Evolutionary conservation across 305 asterid genomes (phyloP), one percentile per base, ranked within the genome.

Genomic region (Coffea humblotiana): DNA sequence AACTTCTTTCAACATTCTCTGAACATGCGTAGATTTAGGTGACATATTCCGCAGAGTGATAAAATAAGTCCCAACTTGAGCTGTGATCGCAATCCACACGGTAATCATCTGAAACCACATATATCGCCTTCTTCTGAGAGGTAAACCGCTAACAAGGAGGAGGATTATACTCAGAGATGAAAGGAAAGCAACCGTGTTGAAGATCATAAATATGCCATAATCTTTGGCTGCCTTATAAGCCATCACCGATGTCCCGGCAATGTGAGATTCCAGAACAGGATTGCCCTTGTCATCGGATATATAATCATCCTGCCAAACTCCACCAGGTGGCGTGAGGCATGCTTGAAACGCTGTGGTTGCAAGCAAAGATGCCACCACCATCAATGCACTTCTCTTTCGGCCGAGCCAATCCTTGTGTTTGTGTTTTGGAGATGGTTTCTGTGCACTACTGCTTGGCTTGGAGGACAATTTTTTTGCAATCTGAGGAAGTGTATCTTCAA

Each of bases 311-410:
- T 89, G 89, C 89, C 92, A 89, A 23, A 82, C 81, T 0, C 88
- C 88, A 1, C 90, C 90, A 0, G 90, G 88, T 12, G 90, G 88
- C 56, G 88, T 83, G 49, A 85, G 82, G 18, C 88, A 87, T 0
- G 91, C 90, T 80, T 88, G 91, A 66, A 86, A 86, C 54, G 91
- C 90, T 54, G 82, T 85, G 0, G 90, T 85, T 12, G 88, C 89
- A 10, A 88, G 80, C 77, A 88, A 71, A 43, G 89, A 83, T 3
- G 90, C 88, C 77, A 88, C 90, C 85, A 86, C 88, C 91, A 89
- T 85, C 29, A 85, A 9, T 6, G 90, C 87, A 35, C 85, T 85
- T 23, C 85, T 81, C 79, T 83, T 78, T 75, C 87, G 79, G 6
- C 86, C 88, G 8, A 87, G 84, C 90, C 91, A 86, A 78, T 88